phyloP scores from a whole-genome alignment of 2,329 filamentous ascomycete genomes.

The Penicillium sp. region DNA sequence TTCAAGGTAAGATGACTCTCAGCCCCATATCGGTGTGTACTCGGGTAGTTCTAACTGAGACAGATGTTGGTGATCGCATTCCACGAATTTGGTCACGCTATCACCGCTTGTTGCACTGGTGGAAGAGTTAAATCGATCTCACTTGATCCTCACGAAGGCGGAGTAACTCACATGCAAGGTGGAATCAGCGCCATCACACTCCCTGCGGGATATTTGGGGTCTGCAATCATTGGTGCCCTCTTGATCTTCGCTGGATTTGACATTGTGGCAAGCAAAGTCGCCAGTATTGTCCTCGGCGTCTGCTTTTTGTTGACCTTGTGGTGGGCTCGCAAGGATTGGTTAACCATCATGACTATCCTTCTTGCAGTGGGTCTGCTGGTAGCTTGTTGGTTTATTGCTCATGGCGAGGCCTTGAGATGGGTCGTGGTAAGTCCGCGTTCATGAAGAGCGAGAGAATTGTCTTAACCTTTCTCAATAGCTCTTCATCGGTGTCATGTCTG shows the following conservation, averaged over 20 bases:
- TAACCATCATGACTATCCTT: constrained; percentile 69
- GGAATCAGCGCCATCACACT: constrained; percentile 69
- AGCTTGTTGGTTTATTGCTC: constrained; percentile 75
- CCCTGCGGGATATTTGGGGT: constrained; percentile 75
- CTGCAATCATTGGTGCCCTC: constrained; percentile 71
- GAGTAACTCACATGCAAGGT: constrained; percentile 74
- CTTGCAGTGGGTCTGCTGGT: constrained; percentile 68
- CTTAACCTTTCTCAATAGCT: constrained; percentile 43
- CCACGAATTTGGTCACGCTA: constrained; percentile 74
- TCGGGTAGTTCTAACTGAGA: constrained; percentile 1
- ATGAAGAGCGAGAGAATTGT: neutral
- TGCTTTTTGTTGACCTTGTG: constrained; percentile 77
- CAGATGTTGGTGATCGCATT: constrained; percentile 82
- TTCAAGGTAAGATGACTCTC: constrained; percentile 62
- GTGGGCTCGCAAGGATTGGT: constrained; percentile 77
- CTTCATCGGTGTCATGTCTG: constrained; percentile 80
- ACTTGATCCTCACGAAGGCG: constrained; percentile 72
- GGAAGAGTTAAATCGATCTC: constrained; percentile 72
- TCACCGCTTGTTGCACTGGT: constrained; percentile 69
- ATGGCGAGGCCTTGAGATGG: constrained; percentile 71
- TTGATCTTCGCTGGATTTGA: constrained; percentile 79
- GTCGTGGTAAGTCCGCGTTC: constrained; percentile 55
- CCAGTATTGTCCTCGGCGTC: constrained; percentile 67
- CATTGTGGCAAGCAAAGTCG: constrained; percentile 77
- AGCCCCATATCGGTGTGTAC: neutral